Base-by-base conservation (phyloP, 2,329 filamentous ascomycete genomes). In the Hymenoscyphus occultus region DNA sequence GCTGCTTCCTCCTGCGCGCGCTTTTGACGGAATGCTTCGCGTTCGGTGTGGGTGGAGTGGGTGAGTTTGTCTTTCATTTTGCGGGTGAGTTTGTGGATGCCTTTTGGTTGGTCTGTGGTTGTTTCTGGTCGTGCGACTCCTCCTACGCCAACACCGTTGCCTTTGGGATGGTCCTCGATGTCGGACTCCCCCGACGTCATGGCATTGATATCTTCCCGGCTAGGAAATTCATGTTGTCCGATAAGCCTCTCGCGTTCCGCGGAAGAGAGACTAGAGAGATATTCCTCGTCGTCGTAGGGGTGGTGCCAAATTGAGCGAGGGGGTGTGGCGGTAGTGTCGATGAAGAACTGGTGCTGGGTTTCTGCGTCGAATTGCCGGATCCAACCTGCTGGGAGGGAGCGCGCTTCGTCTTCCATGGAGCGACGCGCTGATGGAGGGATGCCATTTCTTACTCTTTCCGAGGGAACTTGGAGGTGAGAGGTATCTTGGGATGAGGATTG, bases 11-110 rank as follows among this genome's bases (percentile, higher is more conserved):
- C 76, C 62, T 81, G 78, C 1, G 78, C 83, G 32, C 83, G 80
- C 39, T 76, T 73, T 2, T 69, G 69, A 4, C 85, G 80, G 32
- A 80, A 77, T 5, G 73, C 72, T 61, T 80, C 80, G 31, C 85
- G 82, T 71, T 88, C 76, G 31, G 81, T 76, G 72, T 87, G 85
- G 3, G 84, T 86, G 4, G 80, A 82, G 16, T 79, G 77, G 0
- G 86, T 88, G 16, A 87, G 70, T 69, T 82, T 83, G 74, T 88
- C 84, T 72, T 88, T 88, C 68, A 88, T 75, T 62, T 81, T 83
- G 64, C 85, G 80, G 1, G 84, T 84, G 28, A 86, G 79, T 61
- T 78, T 79, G 56, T 78, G 76, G 42, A 79, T 74, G 5, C 74
- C 75, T 5, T 64, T 71, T 65, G 60, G 69, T 69, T 39, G 71